Percentiles rank a stretch among this genome's conserved stretches.
Evolutionary conservation across 495 filamentous ascomycete genomes (phyloP).

Genomic region (Xylaria cubensis): DNA sequence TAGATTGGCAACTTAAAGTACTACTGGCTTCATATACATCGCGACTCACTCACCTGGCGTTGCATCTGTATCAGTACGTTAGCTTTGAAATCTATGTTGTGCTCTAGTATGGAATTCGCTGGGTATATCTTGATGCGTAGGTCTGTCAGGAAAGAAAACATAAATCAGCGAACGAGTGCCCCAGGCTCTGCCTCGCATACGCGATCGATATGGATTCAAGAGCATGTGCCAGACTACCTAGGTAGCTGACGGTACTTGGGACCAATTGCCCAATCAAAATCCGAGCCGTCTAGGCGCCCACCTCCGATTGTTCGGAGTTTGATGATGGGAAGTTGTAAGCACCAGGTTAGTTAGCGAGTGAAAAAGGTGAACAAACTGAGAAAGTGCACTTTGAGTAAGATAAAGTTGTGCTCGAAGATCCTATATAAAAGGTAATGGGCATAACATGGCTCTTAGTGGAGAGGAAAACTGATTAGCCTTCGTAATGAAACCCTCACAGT

Average conservation of each 20-base stretch:
- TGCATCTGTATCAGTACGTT: not conserved
- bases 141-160: not conserved
- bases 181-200: not conserved
- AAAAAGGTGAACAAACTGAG: not conserved
- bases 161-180: not conserved
- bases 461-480: not conserved
- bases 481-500: not conserved
- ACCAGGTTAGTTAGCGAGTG: not conserved
- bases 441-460: not conserved
- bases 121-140: not conserved
- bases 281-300: not conserved
- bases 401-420: not conserved
- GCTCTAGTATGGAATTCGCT: not conserved
- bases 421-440: not conserved
- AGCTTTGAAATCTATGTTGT: not conserved
- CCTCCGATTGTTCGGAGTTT: not conserved
- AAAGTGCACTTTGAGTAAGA: not conserved
- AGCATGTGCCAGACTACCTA: conserved; percentile 4
- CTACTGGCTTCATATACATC: too few species aligned
- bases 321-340: not conserved
- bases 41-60: not conserved
- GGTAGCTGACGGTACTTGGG: not conserved
- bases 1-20: too few species aligned
- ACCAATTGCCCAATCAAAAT: conserved; percentile 13
- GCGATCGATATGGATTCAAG: not conserved